Conservation (phyloP, 495 filamentous ascomycete genomes). For the Hypoxylon rickii region DNA sequence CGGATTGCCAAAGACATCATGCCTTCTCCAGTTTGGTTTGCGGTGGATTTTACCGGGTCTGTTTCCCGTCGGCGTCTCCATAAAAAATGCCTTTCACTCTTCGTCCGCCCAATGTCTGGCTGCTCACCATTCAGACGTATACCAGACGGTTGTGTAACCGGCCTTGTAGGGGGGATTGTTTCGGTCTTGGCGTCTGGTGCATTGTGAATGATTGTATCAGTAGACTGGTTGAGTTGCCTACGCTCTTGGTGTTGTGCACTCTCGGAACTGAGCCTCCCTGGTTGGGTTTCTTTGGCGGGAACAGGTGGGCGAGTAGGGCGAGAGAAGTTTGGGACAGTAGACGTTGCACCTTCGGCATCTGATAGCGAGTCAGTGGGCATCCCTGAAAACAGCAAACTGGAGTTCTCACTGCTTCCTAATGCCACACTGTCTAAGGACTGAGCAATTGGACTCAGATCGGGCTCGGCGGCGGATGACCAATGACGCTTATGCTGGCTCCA, state of each 20-base stretch:
- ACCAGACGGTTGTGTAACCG: slow-evolving; percentile 13
- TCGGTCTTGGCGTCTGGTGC: slow-evolving; percentile 8
- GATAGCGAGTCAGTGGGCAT: slow-evolving; percentile 22
- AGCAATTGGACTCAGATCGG: slow-evolving; percentile 50
- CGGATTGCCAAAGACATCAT: slow-evolving; percentile 17
- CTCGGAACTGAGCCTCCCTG: slow-evolving; percentile 31
- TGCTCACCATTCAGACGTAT: not conserved
- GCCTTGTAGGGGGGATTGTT: slow-evolving; percentile 1
- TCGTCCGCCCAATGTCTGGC: slow-evolving; percentile 14
- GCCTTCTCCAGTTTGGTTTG: slow-evolving; percentile 6
- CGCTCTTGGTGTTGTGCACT: not conserved
- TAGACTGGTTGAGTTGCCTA: slow-evolving; percentile 16
- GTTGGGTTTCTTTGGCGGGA: slow-evolving; percentile 14
- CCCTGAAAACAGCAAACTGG: slow-evolving; percentile 20
- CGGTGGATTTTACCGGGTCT: slow-evolving; percentile 23
- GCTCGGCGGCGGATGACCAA: slow-evolving; percentile 56
- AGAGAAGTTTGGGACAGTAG: slow-evolving; percentile 27
- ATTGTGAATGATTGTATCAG: slow-evolving; percentile 35
- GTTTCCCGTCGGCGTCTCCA: slow-evolving; percentile 35
- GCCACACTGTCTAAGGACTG: slow-evolving; percentile 45
- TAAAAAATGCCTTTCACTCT: slow-evolving; percentile 38
- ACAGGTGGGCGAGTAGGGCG: slow-evolving; percentile 31
- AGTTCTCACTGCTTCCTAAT: slow-evolving; percentile 37
- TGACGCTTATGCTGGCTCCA: slow-evolving; percentile 48
- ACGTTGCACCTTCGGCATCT: slow-evolving; percentile 14